Evolutionary conservation across 2,329 filamentous ascomycete species (phyloP).

Genomic region (Fusarium bulbicola): DNA sequence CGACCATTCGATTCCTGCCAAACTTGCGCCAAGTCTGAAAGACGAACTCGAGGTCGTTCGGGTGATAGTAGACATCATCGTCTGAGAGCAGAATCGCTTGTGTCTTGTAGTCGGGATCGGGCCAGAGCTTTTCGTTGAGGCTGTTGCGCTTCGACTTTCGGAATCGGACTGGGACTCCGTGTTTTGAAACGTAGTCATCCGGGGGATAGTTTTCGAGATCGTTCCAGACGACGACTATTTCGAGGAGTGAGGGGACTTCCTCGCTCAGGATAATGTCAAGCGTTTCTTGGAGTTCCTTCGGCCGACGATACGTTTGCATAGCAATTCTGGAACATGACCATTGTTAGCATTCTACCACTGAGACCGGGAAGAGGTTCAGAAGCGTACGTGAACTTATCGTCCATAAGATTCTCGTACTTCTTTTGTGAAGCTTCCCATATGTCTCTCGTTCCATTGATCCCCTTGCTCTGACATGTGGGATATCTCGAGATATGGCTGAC

Average conservation of each 20-base stretch:
- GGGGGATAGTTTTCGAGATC: conserved; percentile 46
- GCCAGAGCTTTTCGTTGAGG: conserved; percentile 51
- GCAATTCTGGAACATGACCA: conserved; percentile 44
- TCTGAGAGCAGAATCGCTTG: conserved; percentile 53
- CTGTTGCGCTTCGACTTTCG: conserved; percentile 46
- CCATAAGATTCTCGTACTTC: conserved; percentile 39
- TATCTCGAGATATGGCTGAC: conserved; percentile 29
- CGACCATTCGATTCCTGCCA: conserved; percentile 47
- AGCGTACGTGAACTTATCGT: conserved; percentile 48
- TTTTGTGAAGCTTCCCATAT: conserved; percentile 35
- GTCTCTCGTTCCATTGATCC: conserved; percentile 19
- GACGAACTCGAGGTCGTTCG: conserved; percentile 51
- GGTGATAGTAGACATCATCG: conserved; percentile 52
- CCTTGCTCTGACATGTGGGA: conserved; percentile 27
- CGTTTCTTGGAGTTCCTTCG: conserved; percentile 47
- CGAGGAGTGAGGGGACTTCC: conserved; percentile 49
- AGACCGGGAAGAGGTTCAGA: accelerated
- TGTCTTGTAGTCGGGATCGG: conserved; percentile 49
- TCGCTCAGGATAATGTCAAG: conserved; percentile 41
- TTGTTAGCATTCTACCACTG: neutral
- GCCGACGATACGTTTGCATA: conserved; percentile 50
- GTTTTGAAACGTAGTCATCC: conserved; percentile 40
- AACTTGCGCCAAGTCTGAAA: conserved; percentile 54
- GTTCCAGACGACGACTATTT: conserved; percentile 53
- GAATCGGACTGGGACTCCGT: conserved; percentile 48